A percentile compares a stretch with the other conserved stretches of the same genome.
phyloP scores from a whole-genome alignment of 805 yeast species.

The Lachancea dasiensis region DNA sequence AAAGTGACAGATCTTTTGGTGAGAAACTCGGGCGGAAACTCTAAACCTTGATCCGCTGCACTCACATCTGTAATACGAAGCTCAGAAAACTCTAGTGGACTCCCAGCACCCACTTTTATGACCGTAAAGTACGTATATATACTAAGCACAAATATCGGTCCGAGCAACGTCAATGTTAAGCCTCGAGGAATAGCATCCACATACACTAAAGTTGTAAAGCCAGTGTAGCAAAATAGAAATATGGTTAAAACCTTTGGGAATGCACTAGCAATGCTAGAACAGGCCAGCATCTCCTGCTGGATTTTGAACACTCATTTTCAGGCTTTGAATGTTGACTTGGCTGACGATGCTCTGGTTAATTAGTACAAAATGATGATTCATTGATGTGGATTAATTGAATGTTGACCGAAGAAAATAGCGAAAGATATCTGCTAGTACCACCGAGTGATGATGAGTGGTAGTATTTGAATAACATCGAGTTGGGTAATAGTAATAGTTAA shows the following conservation, averaged over 20 bases:
- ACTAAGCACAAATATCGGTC: slow-evolving; percentile 11
- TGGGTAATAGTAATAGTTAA: no score
- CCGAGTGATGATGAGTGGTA: no score
- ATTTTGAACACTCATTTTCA: not conserved
- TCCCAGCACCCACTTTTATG: slow-evolving; percentile 54
- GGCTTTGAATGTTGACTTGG: not conserved
- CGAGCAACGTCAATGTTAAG: slow-evolving; percentile 5
- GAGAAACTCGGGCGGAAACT: slow-evolving; percentile 40
- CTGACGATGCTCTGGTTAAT: no score
- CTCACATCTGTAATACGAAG: slow-evolving; percentile 32
- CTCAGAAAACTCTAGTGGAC: slow-evolving; percentile 52
- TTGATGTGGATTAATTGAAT: no score
- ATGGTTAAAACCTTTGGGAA: slow-evolving; percentile 27
- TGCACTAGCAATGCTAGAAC: slow-evolving; percentile 9
- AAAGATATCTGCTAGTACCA: no score
- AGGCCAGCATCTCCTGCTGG: slow-evolving; percentile 1
- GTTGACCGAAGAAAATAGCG: no score
- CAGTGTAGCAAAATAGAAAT: slow-evolving; percentile 22
- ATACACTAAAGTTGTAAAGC: slow-evolving; percentile 13
- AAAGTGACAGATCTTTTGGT: slow-evolving; percentile 39
- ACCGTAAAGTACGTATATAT: slow-evolving; percentile 49
- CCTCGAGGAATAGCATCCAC: slow-evolving; percentile 14
- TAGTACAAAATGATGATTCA: no score
- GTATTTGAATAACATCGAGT: no score
- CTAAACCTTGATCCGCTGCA: slow-evolving; percentile 24